These are phyloP conservation scores for Paracamarosporium sp. DNA, from an alignment of 2,329 filamentous ascomycete species.

Conservation along the genomic window DNA sequence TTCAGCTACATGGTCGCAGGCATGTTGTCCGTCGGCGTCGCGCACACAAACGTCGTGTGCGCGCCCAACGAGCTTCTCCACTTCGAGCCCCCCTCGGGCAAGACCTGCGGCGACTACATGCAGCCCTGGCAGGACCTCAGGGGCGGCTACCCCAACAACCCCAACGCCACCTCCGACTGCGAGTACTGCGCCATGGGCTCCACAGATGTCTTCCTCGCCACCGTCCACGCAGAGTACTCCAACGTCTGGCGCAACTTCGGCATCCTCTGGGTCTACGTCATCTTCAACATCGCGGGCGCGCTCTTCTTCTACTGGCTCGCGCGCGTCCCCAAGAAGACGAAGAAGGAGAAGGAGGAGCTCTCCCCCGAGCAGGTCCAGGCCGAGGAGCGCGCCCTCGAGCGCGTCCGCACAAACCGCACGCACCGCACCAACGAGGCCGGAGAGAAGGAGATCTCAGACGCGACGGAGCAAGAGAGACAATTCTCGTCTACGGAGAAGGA, in stretches of 20 bases:
- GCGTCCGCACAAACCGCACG: not conserved
- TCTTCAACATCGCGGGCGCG: conserved; percentile 59
- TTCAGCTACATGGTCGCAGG: conserved; percentile 82
- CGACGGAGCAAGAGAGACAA: not conserved
- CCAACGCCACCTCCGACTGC: conserved; percentile 44
- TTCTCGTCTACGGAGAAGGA: too few species aligned
- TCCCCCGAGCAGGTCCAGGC: not conserved
- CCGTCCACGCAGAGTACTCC: conserved; percentile 51
- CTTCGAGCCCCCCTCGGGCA: conserved; percentile 67
- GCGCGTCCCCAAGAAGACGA: conserved; percentile 60
- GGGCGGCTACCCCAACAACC: conserved; percentile 49
- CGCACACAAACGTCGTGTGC: conserved; percentile 70
- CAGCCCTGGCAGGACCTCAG: conserved; percentile 28
- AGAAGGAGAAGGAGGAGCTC: conserved; percentile 46
- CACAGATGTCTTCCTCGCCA: conserved; percentile 52
- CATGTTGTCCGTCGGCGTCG: conserved; percentile 73
- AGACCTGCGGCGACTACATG: conserved; percentile 50
- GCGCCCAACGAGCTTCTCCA: conserved; percentile 71
- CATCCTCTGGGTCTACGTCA: conserved; percentile 59
- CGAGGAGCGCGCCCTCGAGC: not conserved
- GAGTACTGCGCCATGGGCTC: conserved; percentile 49
- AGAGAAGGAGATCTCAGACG: not conserved
- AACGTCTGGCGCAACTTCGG: conserved; percentile 63
- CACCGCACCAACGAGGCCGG: not conserved
- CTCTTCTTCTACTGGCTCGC: conserved; percentile 61